A percentile compares a stretch with the other conserved stretches of the same genome.
Conservation (phyloP, 306 rosid genomes). For the Amphicarpaea edgeworthii region DNA sequence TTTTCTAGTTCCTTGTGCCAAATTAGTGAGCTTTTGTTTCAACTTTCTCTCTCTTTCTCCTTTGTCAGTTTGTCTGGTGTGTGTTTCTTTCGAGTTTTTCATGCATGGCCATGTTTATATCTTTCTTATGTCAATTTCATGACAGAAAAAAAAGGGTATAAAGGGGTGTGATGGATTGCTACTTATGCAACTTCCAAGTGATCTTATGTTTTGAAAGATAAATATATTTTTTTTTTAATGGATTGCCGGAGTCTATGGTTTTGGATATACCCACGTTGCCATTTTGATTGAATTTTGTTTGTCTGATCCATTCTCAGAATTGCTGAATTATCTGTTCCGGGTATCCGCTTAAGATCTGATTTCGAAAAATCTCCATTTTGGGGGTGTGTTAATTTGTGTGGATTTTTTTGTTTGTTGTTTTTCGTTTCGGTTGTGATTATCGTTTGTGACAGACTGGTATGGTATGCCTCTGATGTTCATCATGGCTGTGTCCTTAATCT, state of each 20-base stretch:
- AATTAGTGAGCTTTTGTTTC: slow-evolving; percentile 57
- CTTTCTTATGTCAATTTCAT: neutral
- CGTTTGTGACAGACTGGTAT: slow-evolving; percentile 21
- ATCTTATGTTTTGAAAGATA: slow-evolving; percentile 1
- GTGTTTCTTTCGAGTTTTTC: slow-evolving; percentile 15
- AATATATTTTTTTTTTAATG: neutral
- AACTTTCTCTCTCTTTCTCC: neutral
- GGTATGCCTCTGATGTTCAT: neutral
- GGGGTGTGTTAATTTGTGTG: neutral
- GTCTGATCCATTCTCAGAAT: slow-evolving; percentile 9
- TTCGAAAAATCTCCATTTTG: slow-evolving; percentile 8
- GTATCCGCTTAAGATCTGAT: slow-evolving; percentile 40
- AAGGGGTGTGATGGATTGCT: slow-evolving; percentile 33
- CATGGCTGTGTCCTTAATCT: slow-evolving; percentile 32
- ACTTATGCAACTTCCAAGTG: slow-evolving; percentile 27
- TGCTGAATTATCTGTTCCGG: neutral
- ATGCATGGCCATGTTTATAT: slow-evolving; percentile 9
- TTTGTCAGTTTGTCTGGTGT: neutral
- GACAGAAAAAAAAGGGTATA: neutral
- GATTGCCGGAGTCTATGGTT: slow-evolving; percentile 16
- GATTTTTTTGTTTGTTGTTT: slow-evolving; percentile 7
- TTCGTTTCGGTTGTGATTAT: slow-evolving; percentile 29
- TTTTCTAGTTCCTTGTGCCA: slow-evolving; percentile 29
- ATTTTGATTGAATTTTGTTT: slow-evolving; percentile 40
- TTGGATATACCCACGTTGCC: slow-evolving; percentile 47